Evolutionary conservation across 768 basidiomycete genomes (phyloP), one percentile per base, ranked within the genome.

Genomic region (Amanita phalloides): DNA sequence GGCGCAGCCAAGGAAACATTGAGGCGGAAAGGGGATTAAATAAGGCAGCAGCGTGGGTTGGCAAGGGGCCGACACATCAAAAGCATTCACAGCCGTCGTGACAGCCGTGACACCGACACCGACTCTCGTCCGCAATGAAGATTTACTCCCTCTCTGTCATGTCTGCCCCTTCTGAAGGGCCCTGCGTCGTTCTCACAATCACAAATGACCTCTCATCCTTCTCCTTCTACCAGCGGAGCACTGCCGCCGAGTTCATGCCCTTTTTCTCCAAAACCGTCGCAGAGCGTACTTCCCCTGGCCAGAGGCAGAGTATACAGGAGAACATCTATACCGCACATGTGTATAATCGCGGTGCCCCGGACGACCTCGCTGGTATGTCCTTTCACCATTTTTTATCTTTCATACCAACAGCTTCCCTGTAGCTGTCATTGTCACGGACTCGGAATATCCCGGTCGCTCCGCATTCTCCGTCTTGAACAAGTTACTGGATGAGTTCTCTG

Each of bases 391-490:
- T 3, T 26, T 25, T 52, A 50, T 30, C 20, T 41, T 37, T 8
- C 33, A 45, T 30, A 46, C 11, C 46, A n/a, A 38, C 55, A 37
- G 46, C 49, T 59, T 48, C 48, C 28, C 38, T 8, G 51, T 61
- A 94, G 93, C 79, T 54, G 88, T 97, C 51, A 82, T 98, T 59
- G 87, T 98, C 59, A 86, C 93, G 17, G 94, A 97, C 69, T 77
- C 88, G 45, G 96, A 98, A 65, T 99, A 99, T 67, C 96, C 95
- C 49, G 88, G 92, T 51, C 84, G 96, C 53, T 90, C 94, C 4
- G 95, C 93, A 1, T 99, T 97, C 73, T 96, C 95, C 14, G 76
- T 99, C 38, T 73, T 99, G 49, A 84, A 88, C 53, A 97, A 95
- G 71, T 64, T 97, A 17, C 76, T 98, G 36, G 96, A 99, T 57